Percentiles rank a stretch among this genome's conserved stretches.
Conservation (phyloP, 805 yeast species). For the Wickerhamia fluorescens region DNA sequence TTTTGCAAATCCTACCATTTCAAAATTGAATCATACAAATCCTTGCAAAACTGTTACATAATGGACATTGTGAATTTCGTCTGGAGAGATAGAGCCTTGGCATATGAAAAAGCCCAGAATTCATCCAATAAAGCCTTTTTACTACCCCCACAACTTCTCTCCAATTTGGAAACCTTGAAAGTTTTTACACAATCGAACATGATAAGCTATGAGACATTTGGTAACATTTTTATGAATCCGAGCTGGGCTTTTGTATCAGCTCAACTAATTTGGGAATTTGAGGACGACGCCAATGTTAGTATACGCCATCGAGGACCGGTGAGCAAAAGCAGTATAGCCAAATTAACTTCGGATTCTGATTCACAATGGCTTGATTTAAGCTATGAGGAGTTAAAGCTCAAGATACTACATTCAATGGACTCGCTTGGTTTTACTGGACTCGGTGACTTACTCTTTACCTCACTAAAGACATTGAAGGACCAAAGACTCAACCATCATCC, state of each 20-base stretch:
- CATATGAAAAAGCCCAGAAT: conserved; percentile 16
- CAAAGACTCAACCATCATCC: conserved; percentile 7
- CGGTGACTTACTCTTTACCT: conserved; percentile 43
- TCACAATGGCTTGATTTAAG: conserved; percentile 31
- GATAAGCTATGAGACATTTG: conserved; percentile 22
- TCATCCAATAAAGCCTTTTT: conserved; percentile 34
- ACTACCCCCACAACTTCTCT: conserved; percentile 25
- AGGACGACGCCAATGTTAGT: conserved; percentile 31
- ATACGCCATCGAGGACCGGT: conserved; percentile 48
- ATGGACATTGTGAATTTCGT: conserved; percentile 49
- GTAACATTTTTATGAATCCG: conserved; percentile 45
- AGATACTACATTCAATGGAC: conserved; percentile 37
- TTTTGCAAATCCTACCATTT: conserved; percentile 31
- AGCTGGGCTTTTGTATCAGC: conserved; percentile 41
- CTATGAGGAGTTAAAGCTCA: conserved; percentile 41
- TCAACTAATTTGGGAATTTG: conserved; percentile 38
- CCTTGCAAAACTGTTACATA: conserved; percentile 42
- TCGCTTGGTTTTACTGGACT: conserved; percentile 42
- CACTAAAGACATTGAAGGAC: conserved; percentile 42
- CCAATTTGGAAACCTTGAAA: conserved; percentile 21
- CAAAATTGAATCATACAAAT: conserved; percentile 15
- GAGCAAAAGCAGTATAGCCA: conserved; percentile 34
- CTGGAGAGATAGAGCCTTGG: conserved; percentile 52
- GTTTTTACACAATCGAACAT: conserved; percentile 25
- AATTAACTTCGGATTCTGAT: conserved; percentile 19